phyloP scores from a whole-genome alignment of 306 rosid species.

The Carpinus viminea region DNA sequence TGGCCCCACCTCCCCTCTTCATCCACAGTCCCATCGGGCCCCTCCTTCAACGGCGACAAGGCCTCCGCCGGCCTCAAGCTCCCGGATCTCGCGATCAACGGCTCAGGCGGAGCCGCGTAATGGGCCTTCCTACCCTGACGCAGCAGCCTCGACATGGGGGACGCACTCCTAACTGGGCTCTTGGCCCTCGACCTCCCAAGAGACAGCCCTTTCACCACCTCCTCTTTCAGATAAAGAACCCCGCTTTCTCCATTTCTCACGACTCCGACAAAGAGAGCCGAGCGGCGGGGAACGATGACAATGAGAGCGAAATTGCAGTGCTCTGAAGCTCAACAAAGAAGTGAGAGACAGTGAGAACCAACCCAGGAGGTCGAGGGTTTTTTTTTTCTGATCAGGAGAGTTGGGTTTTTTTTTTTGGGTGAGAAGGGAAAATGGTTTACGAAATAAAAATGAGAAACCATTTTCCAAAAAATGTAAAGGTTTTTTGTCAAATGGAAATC shows the following conservation, averaged over 20 bases:
- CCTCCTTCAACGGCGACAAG: constrained; percentile 90
- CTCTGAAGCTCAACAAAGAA: neutral
- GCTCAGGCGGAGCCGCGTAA: constrained; percentile 60
- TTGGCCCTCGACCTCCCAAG: constrained; percentile 79
- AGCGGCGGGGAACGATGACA: neutral
- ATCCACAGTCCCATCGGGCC: constrained; percentile 84
- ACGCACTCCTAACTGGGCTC: constrained; percentile 58
- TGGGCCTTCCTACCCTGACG: constrained; percentile 64
- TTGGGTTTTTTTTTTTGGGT: too few species aligned
- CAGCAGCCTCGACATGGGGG: constrained; percentile 71
- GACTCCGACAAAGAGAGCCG: constrained; percentile 1
- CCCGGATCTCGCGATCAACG: constrained; percentile 79
- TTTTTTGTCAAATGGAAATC: too few species aligned
- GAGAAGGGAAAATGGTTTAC: too few species aligned
- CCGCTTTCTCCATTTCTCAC: constrained; percentile 78
- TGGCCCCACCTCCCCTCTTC: constrained; percentile 84
- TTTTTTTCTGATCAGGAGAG: too few species aligned
- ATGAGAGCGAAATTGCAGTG: neutral
- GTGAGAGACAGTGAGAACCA: too few species aligned
- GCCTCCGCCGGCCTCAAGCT: constrained; percentile 82
- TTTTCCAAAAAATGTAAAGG: too few species aligned
- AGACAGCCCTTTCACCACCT: constrained; percentile 82
- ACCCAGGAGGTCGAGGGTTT: too few species aligned
- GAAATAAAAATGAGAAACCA: too few species aligned
- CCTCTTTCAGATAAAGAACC: constrained; percentile 85